Evolutionary conservation across 352 stramenopile genomes (phyloP).

Genomic region (Globisporangium paroecandrum): DNA sequence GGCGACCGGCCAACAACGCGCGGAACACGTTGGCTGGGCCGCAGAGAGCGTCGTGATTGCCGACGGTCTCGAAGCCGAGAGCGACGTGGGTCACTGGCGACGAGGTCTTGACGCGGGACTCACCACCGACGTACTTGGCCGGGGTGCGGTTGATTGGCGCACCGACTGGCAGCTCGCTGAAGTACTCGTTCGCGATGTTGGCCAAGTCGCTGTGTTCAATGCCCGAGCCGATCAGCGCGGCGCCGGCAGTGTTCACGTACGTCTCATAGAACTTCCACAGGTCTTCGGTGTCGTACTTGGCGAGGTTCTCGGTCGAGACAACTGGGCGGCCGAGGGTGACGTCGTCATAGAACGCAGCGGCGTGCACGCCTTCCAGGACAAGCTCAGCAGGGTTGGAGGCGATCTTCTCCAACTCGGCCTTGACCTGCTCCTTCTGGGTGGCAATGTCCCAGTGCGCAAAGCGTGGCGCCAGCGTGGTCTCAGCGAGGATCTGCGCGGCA

Average conservation of each 20-base stretch:
- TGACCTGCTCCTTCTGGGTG: slow-evolving; percentile 64
- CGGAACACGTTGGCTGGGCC: slow-evolving; percentile 64
- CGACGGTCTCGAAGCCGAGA: slow-evolving; percentile 60
- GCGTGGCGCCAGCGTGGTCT: slow-evolving; percentile 74
- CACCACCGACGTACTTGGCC: slow-evolving; percentile 73
- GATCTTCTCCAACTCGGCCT: slow-evolving; percentile 48
- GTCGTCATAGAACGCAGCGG: slow-evolving; percentile 82
- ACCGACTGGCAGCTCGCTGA: slow-evolving; percentile 37
- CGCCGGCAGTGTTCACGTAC: slow-evolving; percentile 63
- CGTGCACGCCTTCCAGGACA: slow-evolving; percentile 60
- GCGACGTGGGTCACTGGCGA: slow-evolving; percentile 65
- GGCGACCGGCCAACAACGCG: slow-evolving; percentile 51
- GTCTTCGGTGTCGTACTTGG: slow-evolving; percentile 37
- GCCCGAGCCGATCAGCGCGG: slow-evolving; percentile 60
- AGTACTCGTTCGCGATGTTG: slow-evolving; percentile 66
- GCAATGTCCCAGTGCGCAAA: slow-evolving; percentile 79
- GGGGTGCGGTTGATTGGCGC: slow-evolving; percentile 21
- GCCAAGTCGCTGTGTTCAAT: slow-evolving; percentile 60
- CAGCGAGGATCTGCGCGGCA: slow-evolving; percentile 69
- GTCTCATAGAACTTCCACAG: slow-evolving; percentile 59
- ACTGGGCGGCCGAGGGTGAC: slow-evolving; percentile 57
- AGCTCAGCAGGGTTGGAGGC: slow-evolving; percentile 35
- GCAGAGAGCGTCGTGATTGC: slow-evolving; percentile 38
- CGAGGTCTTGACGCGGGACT: slow-evolving; percentile 69
- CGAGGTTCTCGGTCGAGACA: slow-evolving; percentile 52